Conservation (phyloP, 768 basidiomycete genomes). For the Austroboletus eburneus region DNA sequence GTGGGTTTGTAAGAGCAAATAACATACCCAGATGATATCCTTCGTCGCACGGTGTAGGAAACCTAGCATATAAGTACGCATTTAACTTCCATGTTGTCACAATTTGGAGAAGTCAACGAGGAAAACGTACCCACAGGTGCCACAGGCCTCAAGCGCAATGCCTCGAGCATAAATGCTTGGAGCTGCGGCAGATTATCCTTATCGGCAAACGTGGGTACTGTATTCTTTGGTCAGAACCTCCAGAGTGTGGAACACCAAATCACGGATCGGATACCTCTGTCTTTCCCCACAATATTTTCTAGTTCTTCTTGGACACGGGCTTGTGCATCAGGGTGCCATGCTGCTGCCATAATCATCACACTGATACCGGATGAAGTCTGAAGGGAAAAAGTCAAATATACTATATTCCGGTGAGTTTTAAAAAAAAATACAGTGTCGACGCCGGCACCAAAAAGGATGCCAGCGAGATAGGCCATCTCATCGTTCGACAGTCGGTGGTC, state of each 20-base stretch:
- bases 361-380: constrained; percentile 25
- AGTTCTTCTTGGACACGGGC: constrained; percentile 48
- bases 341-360: constrained; percentile 47
- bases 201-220: constrained; percentile 38
- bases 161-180: constrained; percentile 35
- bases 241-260: not conserved
- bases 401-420: not conserved
- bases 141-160: constrained; percentile 36
- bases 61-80: constrained; percentile 19
- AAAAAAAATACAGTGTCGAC: constrained; percentile 42
- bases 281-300: too few species aligned
- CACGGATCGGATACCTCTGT: not conserved
- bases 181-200: constrained; percentile 31
- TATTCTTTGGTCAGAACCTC: not conserved
- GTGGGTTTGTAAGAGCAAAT: too few species aligned
- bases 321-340: too few species aligned
- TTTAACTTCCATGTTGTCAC: not conserved
- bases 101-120: not conserved
- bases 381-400: too few species aligned
- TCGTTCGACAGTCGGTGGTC: constrained; percentile 47
- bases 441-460: constrained; percentile 58
- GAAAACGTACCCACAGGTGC: constrained; percentile 19
- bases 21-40: constrained; percentile 37
- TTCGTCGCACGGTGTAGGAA: constrained; percentile 60
- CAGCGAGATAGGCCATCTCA: constrained; percentile 56